phyloP scores from a whole-genome alignment of 495 filamentous ascomycete species.

The Polyplosphaeria fusca region DNA sequence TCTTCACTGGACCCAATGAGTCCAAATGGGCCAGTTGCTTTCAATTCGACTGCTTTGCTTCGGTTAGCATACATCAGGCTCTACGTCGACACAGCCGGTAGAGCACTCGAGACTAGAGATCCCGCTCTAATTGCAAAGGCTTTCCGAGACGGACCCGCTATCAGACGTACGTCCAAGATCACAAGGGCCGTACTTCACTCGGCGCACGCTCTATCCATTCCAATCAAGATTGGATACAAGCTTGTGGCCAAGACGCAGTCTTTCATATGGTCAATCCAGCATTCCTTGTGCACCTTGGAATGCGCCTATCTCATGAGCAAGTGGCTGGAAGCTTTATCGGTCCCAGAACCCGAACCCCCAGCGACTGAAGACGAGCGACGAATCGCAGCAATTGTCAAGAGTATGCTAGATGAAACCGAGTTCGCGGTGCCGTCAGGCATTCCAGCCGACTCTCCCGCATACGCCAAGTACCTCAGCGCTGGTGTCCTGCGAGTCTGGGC shows the following conservation, averaged over 20 bases:
- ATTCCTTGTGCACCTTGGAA: constrained; percentile 66
- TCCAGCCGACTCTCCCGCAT: constrained; percentile 44
- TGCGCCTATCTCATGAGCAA: constrained; percentile 64
- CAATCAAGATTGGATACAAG: constrained; percentile 65
- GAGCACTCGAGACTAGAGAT: constrained; percentile 61
- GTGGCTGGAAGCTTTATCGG: constrained; percentile 50
- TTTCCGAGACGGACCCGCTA: constrained; percentile 55
- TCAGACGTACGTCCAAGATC: constrained; percentile 56
- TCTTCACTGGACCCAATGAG: constrained; percentile 51
- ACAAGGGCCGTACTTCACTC: constrained; percentile 63
- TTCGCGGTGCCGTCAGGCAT: constrained; percentile 61
- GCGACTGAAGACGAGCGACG: constrained; percentile 59
- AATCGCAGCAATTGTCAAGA: constrained; percentile 63
- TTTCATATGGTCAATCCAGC: constrained; percentile 68
- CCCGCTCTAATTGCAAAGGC: constrained; percentile 57
- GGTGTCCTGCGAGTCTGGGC: constrained; percentile 66
- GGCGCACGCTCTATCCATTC: constrained; percentile 64
- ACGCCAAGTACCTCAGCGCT: constrained; percentile 58
- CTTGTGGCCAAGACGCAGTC: constrained; percentile 68
- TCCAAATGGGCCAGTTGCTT: constrained; percentile 59
- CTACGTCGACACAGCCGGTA: constrained; percentile 58
- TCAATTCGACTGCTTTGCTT: constrained; percentile 64
- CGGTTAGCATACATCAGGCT: constrained; percentile 65
- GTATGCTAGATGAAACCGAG: constrained; percentile 70
- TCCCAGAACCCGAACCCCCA: constrained; percentile 37